These are phyloP conservation scores for Cinnamomum micranthum DNA, from an alignment of 164 flowering plant species.

Conservation along the genomic window DNA sequence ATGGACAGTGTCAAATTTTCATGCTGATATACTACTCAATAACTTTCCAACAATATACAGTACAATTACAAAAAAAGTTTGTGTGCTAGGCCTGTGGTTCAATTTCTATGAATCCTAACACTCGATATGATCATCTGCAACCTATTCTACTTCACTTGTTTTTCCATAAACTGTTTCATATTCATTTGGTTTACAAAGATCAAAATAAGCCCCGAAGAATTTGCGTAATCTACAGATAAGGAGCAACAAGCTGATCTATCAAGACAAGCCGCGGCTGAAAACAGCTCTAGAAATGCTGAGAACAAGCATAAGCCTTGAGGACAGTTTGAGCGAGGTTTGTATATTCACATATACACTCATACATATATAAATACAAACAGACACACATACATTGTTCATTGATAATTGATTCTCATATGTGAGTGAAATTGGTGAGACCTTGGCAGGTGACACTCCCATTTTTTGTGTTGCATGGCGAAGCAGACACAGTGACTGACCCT, in stretches of 20 bases:
- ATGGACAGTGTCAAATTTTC: no score
- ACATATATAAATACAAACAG: background rate
- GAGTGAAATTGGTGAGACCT: background rate
- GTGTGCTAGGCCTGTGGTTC: no score
- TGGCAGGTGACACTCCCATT: constrained; percentile 77
- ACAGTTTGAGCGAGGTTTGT: constrained; percentile 60
- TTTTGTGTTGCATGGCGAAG: constrained; percentile 85
- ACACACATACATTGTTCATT: no score
- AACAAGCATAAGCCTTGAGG: constrained; percentile 81
- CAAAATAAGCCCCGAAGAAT: background rate
- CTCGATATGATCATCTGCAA: no score
- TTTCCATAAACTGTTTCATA: no score
- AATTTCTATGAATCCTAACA: no score
- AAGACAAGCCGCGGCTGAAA: constrained; percentile 90
- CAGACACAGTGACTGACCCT: constrained; percentile 89
- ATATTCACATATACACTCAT: background rate
- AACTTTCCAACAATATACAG: no score
- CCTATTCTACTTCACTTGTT: no score
- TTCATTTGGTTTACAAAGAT: no score
- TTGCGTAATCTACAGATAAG: constrained; percentile 43
- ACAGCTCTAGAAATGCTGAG: constrained; percentile 93
- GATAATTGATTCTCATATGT: background rate
- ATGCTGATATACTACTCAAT: no score
- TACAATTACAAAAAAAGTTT: no score
- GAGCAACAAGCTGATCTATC: constrained; percentile 78